phyloP scores from a whole-genome alignment of 2,329 filamentous ascomycete genomes.

The Leptographium wingfieldii region DNA sequence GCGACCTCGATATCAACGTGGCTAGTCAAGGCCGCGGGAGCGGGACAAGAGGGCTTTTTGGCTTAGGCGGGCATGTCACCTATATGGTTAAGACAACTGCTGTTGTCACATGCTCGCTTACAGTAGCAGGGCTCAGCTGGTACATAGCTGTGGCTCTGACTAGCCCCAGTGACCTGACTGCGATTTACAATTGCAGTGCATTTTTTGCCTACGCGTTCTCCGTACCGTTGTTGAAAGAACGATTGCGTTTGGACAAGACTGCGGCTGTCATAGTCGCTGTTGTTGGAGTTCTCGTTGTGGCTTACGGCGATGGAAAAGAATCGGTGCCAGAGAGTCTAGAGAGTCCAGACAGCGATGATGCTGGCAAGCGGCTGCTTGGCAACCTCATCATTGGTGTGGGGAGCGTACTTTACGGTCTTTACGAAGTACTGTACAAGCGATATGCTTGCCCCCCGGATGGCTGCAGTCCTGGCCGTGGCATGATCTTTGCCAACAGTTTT shows the following conservation, averaged over 20 bases:
- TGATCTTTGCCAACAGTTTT: conserved; percentile 91
- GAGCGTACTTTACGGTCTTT: conserved; percentile 87
- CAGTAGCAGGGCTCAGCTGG: conserved; percentile 85
- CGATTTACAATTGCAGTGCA: conserved; percentile 98
- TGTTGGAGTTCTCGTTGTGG: conserved; percentile 81
- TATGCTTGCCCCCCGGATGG: conserved; percentile 88
- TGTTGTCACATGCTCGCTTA: conserved; percentile 73
- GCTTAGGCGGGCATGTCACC: conserved; percentile 24
- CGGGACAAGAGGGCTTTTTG: background rate
- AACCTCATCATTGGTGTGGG: conserved; percentile 88
- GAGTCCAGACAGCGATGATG: conserved; percentile 18
- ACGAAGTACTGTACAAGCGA: conserved; percentile 94
- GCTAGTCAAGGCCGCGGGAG: background rate
- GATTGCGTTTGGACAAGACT: conserved; percentile 71
- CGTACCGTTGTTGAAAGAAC: conserved; percentile 78
- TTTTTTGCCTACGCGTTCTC: conserved; percentile 98
- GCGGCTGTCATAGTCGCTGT: conserved; percentile 80
- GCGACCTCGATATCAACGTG: conserved; percentile 45
- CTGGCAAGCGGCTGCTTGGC: conserved; percentile 58
- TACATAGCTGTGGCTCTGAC: conserved; percentile 92
- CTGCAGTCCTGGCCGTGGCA: conserved; percentile 70
- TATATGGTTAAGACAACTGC: conserved; percentile 74
- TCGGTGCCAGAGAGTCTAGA: conserved; percentile 18
- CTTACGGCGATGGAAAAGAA: conserved; percentile 63
- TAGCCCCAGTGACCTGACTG: conserved; percentile 83